Evolutionary conservation across 2,329 filamentous ascomycete species (phyloP).

Genomic region (Neofusicoccum sp.): DNA sequence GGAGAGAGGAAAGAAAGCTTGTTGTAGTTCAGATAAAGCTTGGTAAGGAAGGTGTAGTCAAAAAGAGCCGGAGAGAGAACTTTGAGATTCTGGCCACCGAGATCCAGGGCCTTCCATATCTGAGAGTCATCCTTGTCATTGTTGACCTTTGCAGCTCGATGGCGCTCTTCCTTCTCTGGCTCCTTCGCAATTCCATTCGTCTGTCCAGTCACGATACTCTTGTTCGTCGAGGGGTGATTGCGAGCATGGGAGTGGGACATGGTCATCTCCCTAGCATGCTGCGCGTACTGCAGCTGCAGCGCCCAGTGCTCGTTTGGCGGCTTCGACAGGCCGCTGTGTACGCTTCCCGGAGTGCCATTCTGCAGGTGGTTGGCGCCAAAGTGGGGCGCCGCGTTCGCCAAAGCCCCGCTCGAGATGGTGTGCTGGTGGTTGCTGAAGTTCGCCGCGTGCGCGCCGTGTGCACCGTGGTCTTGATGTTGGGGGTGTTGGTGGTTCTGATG

Average conservation of each 20-base stretch:
- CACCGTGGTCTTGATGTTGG: constrained; percentile 59
- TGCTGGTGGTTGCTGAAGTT: constrained; percentile 61
- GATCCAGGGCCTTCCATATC: constrained; percentile 90
- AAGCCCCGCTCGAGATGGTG: constrained; percentile 62
- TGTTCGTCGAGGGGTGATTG: constrained; percentile 70
- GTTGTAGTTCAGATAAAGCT: constrained; percentile 93
- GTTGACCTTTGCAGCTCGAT: constrained; percentile 64
- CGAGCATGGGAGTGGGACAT: constrained; percentile 75
- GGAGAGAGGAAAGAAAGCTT: constrained; percentile 79
- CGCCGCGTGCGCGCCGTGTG: constrained; percentile 52
- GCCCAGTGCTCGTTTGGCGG: constrained; percentile 77
- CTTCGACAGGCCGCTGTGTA: constrained; percentile 60
- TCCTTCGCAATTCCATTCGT: constrained; percentile 54
- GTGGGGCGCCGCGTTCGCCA: constrained; percentile 67
- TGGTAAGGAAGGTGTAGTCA: constrained; percentile 82
- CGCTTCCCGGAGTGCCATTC: constrained; percentile 59
- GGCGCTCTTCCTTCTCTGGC: constrained; percentile 60
- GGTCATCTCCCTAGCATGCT: constrained; percentile 71
- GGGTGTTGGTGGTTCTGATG: constrained; percentile 60
- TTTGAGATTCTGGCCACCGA: constrained; percentile 92
- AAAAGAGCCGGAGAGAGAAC: constrained; percentile 81
- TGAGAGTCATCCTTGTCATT: constrained; percentile 56
- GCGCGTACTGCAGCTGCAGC: constrained; percentile 79
- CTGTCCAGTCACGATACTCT: constrained; percentile 61
- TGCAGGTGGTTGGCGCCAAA: constrained; percentile 62